Percentiles rank a stretch among this genome's conserved stretches.
Conservation (phyloP, 768 basidiomycete genomes). For the Hydnomerulius pinastri region DNA sequence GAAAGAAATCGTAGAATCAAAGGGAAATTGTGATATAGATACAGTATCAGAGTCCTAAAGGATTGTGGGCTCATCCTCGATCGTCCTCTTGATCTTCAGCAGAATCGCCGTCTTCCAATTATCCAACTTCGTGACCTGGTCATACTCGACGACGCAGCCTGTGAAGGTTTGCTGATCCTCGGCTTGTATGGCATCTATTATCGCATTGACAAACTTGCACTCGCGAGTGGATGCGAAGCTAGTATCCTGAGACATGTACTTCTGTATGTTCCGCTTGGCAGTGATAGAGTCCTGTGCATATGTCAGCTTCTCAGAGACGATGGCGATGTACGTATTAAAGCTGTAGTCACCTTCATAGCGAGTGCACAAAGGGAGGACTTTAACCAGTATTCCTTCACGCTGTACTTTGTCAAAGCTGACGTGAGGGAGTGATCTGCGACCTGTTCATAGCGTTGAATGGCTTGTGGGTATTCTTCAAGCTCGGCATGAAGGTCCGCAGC, state of each 20-base stretch:
- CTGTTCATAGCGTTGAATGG: slow-evolving; percentile 86
- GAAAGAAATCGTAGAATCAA: too few relatives aligned
- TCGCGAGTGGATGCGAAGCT: slow-evolving; percentile 89
- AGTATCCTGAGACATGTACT: slow-evolving; percentile 80
- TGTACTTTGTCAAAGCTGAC: slow-evolving; percentile 92
- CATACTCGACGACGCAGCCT: slow-evolving; percentile 85
- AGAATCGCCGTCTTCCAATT: slow-evolving; percentile 94
- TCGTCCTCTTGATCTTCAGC: slow-evolving; percentile 83
- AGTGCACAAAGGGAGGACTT: slow-evolving; percentile 84
- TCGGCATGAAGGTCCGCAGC: slow-evolving; percentile 95
- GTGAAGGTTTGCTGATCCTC: slow-evolving; percentile 78
- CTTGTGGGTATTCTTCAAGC: slow-evolving; percentile 79
- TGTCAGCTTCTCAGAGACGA: slow-evolving; percentile 10
- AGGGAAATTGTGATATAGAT: neutral
- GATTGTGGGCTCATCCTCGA: slow-evolving; percentile 57
- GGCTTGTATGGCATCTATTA: slow-evolving; percentile 76
- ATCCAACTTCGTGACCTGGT: slow-evolving; percentile 90
- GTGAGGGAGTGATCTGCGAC: slow-evolving; percentile 83
- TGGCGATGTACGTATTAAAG: neutral
- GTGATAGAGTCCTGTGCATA: slow-evolving; percentile 77
- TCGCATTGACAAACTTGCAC: slow-evolving; percentile 78
- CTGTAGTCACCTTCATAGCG: slow-evolving; percentile 74
- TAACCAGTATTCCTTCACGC: slow-evolving; percentile 98
- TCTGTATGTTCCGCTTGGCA: slow-evolving; percentile 74
- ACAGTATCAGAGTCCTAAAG: slow-evolving; percentile 15